Evolutionary conservation across 2,329 filamentous ascomycete genomes (phyloP).

Genomic region (Ophiostoma populinum): DNA sequence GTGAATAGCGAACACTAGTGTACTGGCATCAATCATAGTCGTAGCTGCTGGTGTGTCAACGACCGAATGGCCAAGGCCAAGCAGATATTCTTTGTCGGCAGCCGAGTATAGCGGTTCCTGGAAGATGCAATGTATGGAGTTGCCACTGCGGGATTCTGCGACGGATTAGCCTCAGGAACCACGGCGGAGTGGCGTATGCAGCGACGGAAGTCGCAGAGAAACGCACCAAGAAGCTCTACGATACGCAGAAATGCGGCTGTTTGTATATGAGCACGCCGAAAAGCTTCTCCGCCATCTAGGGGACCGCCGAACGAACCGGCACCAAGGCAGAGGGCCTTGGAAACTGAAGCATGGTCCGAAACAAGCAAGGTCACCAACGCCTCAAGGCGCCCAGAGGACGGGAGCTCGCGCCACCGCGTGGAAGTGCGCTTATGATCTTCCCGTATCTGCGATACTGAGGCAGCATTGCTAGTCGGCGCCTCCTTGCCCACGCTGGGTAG

Average conservation of each 20-base stretch:
- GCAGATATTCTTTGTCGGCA: slow-evolving; percentile 33
- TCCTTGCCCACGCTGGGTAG: background rate
- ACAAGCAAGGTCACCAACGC: slow-evolving; percentile 17
- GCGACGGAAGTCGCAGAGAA: background rate
- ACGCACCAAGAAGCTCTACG: slow-evolving; percentile 25
- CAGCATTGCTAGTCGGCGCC: background rate
- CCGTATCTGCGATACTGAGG: slow-evolving; percentile 10
- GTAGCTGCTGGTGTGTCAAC: slow-evolving; percentile 36
- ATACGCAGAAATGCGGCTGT: slow-evolving; percentile 33
- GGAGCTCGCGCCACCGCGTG: slow-evolving; percentile 13
- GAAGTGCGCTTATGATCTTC: slow-evolving; percentile 13
- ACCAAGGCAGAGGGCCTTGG: slow-evolving; percentile 34
- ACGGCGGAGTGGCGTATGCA: background rate
- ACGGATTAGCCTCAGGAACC: background rate
- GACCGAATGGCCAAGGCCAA: slow-evolving; percentile 33
- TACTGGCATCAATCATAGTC: slow-evolving; percentile 25
- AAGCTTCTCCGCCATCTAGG: slow-evolving; percentile 25
- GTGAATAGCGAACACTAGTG: slow-evolving; percentile 46
- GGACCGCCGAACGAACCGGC: slow-evolving; percentile 39
- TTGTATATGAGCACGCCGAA: slow-evolving; percentile 31
- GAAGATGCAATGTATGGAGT: slow-evolving; percentile 27
- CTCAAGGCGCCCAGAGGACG: slow-evolving; percentile 18
- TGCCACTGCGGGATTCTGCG: slow-evolving; percentile 13
- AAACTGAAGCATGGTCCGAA: slow-evolving; percentile 14
- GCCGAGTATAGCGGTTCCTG: slow-evolving; percentile 36